Evolutionary conservation across 2,329 filamentous ascomycete genomes (phyloP).

Genomic region (Apiospora marii): DNA sequence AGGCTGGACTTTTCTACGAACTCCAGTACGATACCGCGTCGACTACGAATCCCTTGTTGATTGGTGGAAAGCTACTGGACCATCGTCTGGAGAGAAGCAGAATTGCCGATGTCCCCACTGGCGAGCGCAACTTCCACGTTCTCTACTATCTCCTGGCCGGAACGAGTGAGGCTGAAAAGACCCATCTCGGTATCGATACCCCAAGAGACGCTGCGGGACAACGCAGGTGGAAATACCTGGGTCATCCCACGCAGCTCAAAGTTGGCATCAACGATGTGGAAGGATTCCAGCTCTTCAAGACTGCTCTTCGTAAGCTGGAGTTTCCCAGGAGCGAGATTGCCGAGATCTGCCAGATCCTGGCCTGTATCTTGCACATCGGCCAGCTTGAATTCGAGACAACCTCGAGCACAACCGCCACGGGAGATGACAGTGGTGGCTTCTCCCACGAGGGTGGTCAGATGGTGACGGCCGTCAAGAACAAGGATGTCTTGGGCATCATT

Average conservation of each 20-base stretch:
- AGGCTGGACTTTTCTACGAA: slow-evolving; percentile 94
- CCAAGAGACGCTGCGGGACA: slow-evolving; percentile 55
- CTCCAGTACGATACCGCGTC: slow-evolving; percentile 94
- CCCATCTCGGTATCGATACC: slow-evolving; percentile 74
- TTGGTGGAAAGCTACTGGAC: slow-evolving; percentile 93
- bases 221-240: slow-evolving; percentile 94
- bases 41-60: slow-evolving; percentile 82
- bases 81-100: slow-evolving; percentile 92
- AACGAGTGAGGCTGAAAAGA: slow-evolving; percentile 88
- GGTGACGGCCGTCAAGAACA: slow-evolving; percentile 90
- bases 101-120: slow-evolving; percentile 90
- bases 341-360: slow-evolving; percentile 94
- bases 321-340: slow-evolving; percentile 94
- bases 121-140: slow-evolving; percentile 95
- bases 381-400: slow-evolving; percentile 92
- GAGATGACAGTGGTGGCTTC: slow-evolving; percentile 94
- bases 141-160: slow-evolving; percentile 95
- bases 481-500: slow-evolving; percentile 83
- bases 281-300: slow-evolving; percentile 98
- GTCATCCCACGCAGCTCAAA: slow-evolving; percentile 95
- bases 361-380: slow-evolving; percentile 94
- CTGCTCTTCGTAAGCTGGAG: slow-evolving; percentile 89
- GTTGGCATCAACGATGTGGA: slow-evolving; percentile 96
- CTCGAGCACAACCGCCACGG: slow-evolving; percentile 78
- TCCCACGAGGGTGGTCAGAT: slow-evolving; percentile 92